Conservation (phyloP, 139 green algal genomes). For the Prasinococcaceae sp. region DNA sequence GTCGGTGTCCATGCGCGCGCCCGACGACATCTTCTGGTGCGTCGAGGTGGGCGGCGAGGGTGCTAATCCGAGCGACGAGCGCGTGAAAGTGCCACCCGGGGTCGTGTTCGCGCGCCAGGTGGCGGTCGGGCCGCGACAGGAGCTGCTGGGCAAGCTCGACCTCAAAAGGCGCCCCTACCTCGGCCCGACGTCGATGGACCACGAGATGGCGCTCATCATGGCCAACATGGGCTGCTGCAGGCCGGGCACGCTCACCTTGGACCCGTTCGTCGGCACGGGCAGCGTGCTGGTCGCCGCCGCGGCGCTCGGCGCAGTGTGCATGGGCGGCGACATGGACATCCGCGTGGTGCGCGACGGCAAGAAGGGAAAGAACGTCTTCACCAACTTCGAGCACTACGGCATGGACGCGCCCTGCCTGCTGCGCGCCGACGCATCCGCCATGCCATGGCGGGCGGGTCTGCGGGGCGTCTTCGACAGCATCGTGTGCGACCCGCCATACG, state of each 20-base stretch:
- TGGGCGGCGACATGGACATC: slow-evolving; percentile 36
- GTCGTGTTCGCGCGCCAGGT: slow-evolving; percentile 70
- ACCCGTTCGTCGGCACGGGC: slow-evolving; percentile 79
- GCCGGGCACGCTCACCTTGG: slow-evolving; percentile 35
- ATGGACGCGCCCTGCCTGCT: slow-evolving; percentile 47
- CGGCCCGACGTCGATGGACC: slow-evolving; percentile 86
- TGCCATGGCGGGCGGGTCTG: slow-evolving; percentile 34
- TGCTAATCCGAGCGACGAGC: slow-evolving; percentile 18
- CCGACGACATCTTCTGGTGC: slow-evolving; percentile 23
- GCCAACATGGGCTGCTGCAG: slow-evolving; percentile 47
- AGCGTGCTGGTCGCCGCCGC: slow-evolving; percentile 71
- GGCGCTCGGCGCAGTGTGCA: slow-evolving; percentile 25
- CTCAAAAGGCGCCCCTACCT: slow-evolving; percentile 67
- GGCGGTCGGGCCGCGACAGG: slow-evolving; percentile 13
- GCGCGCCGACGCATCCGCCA: slow-evolving; percentile 48
- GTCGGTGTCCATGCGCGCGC: slow-evolving; percentile 9
- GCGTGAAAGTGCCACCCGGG: slow-evolving; percentile 4
- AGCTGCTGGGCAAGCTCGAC: slow-evolving; percentile 28
- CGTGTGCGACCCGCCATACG: slow-evolving; percentile 86
- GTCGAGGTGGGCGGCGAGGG: slow-evolving; percentile 10
- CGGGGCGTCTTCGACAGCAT: slow-evolving; percentile 56
- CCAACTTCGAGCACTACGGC: slow-evolving; percentile 52
- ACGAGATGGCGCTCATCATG: slow-evolving; percentile 88
- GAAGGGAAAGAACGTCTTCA: slow-evolving; percentile 22
- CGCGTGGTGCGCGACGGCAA: slow-evolving; percentile 27